Percentiles rank a stretch among this genome's conserved stretches.
phyloP scores from a whole-genome alignment of 495 filamentous ascomycete genomes.

The Xylaria bambusicola region DNA sequence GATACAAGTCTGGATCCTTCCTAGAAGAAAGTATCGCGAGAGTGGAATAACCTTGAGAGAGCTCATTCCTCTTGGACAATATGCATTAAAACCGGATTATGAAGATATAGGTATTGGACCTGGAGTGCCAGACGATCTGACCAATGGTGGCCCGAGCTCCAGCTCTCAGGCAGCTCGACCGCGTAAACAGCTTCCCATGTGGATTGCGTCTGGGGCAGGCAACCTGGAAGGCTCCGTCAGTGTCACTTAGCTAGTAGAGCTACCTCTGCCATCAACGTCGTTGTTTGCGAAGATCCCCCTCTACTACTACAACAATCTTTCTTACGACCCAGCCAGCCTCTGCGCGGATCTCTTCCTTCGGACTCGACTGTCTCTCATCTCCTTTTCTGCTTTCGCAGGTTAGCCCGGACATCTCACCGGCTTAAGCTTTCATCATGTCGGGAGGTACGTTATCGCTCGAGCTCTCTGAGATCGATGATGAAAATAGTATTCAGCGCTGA shows the following conservation, averaged over 20 bases:
- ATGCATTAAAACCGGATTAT: no score
- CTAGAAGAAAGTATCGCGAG: no score
- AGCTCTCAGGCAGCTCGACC: constrained; percentile 22
- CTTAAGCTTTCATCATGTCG: constrained; percentile 43
- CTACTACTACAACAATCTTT: background rate
- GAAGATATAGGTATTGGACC: no score
- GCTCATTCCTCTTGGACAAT: no score
- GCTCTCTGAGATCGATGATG: background rate
- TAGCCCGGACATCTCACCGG: background rate
- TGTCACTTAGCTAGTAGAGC: background rate
- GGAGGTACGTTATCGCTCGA: constrained; percentile 33
- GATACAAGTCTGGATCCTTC: no score
- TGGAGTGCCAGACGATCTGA: no score
- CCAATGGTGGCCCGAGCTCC: constrained; percentile 22
- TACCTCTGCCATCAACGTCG: background rate
- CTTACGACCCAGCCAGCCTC: background rate
- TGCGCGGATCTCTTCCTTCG: background rate
- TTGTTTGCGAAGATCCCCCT: constrained; percentile 5
- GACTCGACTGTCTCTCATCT: background rate
- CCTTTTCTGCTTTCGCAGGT: background rate
- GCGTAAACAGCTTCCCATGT: constrained; percentile 20
- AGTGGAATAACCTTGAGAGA: no score
- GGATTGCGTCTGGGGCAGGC: background rate
- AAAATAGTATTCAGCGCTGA: constrained; percentile 4
- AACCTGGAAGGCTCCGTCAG: constrained; percentile 19